Evolutionary conservation across 306 rosid species (phyloP).

Genomic region (Pyrus communis): DNA sequence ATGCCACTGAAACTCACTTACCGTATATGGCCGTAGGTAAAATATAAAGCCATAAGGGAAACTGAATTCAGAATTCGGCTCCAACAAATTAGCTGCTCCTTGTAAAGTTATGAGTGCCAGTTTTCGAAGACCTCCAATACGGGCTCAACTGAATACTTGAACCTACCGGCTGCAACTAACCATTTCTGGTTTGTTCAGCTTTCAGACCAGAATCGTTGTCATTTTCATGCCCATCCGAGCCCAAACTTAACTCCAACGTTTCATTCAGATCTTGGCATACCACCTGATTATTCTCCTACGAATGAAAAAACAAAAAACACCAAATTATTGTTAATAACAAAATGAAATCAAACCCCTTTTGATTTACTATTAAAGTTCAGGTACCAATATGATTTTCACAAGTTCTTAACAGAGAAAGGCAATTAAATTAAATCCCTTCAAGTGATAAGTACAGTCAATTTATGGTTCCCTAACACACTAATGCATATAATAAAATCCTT

Average conservation of each 20-base stretch:
- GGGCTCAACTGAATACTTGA: not conserved
- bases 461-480: not conserved
- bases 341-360: not conserved
- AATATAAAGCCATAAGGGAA: constrained; percentile 15
- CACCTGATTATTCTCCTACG: constrained; percentile 51
- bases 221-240: constrained; percentile 60
- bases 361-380: not conserved
- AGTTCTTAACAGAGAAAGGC: not conserved
- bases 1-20: constrained; percentile 26
- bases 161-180: constrained; percentile 25
- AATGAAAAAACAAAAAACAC: constrained; percentile 17
- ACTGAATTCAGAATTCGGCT: constrained; percentile 11
- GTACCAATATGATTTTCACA: not conserved
- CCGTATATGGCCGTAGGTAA: constrained; percentile 18
- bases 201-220: constrained; percentile 50
- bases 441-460: not conserved
- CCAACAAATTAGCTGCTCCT: constrained; percentile 12
- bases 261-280: constrained; percentile 93
- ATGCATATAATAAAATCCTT: not conserved
- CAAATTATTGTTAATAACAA: not conserved
- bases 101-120: constrained; percentile 7
- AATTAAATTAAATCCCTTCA: not conserved
- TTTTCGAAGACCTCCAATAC: not conserved
- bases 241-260: constrained; percentile 86
- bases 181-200: constrained; percentile 43